These are phyloP conservation scores for Podaxis sp. DNA, from an alignment of 768 basidiomycete species.

Conservation along the genomic window DNA sequence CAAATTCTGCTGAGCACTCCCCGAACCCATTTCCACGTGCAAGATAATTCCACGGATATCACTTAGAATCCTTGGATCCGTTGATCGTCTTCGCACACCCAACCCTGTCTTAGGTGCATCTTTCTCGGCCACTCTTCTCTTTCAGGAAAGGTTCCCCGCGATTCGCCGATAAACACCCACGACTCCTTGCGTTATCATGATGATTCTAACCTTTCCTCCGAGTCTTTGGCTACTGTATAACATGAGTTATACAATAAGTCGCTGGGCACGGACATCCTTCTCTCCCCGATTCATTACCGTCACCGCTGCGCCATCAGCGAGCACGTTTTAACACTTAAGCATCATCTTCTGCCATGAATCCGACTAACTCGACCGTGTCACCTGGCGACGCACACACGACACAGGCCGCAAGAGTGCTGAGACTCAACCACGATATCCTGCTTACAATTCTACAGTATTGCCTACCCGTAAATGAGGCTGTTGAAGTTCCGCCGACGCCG, in stretches of 20 bases:
- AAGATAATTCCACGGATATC: not conserved
- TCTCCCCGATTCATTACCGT: not conserved
- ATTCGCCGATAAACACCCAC: constrained; percentile 8
- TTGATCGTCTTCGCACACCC: not conserved
- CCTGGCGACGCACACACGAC: not conserved
- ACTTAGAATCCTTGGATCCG: not conserved
- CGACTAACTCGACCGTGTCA: not conserved
- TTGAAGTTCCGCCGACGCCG: constrained; percentile 2
- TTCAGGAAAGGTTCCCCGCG: constrained; percentile 7
- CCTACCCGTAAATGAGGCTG: not conserved
- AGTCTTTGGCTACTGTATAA: not conserved
- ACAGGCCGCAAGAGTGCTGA: not conserved
- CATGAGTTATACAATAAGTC: constrained; percentile 1
- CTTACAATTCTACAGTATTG: constrained; percentile 4
- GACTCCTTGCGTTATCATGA: constrained; percentile 1
- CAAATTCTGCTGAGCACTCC: not conserved
- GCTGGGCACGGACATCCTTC: not conserved
- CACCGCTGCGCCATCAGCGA: not conserved
- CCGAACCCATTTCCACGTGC: not conserved
- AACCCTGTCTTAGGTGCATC: not conserved
- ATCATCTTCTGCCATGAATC: not conserved
- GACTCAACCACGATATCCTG: constrained; percentile 1
- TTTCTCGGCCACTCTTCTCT: constrained; percentile 4
- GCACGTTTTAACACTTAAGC: not conserved
- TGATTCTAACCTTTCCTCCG: constrained; percentile 2